These are phyloP conservation scores for Jatropha multifida DNA, from an alignment of 441 rosid genomes.

Conservation along the genomic window DNA sequence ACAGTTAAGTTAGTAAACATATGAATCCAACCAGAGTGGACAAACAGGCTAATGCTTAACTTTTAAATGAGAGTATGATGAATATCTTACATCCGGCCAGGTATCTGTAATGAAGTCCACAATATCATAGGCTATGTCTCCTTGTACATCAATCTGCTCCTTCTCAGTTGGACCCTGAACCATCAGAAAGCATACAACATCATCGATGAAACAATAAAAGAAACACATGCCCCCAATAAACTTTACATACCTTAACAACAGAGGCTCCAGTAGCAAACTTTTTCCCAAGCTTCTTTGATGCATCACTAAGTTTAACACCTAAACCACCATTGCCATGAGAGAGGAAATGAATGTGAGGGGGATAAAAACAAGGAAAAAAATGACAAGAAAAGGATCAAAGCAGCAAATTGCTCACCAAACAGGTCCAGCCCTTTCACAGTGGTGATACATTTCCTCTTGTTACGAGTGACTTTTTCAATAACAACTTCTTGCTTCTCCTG, in stretches of 20 bases:
- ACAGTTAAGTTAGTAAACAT: not conserved
- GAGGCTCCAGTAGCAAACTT: slow-evolving; percentile 98
- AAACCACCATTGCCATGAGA: slow-evolving; percentile 9
- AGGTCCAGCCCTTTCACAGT: slow-evolving; percentile 88
- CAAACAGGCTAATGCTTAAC: not conserved
- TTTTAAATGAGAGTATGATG: not conserved
- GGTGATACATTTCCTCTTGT: slow-evolving; percentile 91
- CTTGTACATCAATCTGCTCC: slow-evolving; percentile 96
- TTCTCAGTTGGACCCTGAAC: slow-evolving; percentile 88
- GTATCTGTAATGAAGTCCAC: slow-evolving; percentile 85
- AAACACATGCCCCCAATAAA: not conserved
- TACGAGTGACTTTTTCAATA: slow-evolving; percentile 84
- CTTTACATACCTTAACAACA: slow-evolving; percentile 69
- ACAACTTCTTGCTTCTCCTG: slow-evolving; percentile 92
- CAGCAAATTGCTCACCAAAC: slow-evolving; percentile 65
- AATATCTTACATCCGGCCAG: slow-evolving; percentile 71
- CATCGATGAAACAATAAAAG: not conserved
- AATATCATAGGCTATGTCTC: slow-evolving; percentile 77
- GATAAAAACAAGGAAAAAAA: not conserved
- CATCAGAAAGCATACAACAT: slow-evolving; percentile 4
- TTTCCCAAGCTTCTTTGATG: slow-evolving; percentile 89
- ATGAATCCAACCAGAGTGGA: not conserved
- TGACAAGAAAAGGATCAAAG: not conserved
- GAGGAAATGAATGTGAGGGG: not conserved
- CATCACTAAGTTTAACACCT: slow-evolving; percentile 91